A percentile compares a stretch with the other conserved stretches of the same genome.
These are phyloP conservation scores for Suillus sp. DNA, from an alignment of 768 basidiomycete species.

Conservation along the genomic window DNA sequence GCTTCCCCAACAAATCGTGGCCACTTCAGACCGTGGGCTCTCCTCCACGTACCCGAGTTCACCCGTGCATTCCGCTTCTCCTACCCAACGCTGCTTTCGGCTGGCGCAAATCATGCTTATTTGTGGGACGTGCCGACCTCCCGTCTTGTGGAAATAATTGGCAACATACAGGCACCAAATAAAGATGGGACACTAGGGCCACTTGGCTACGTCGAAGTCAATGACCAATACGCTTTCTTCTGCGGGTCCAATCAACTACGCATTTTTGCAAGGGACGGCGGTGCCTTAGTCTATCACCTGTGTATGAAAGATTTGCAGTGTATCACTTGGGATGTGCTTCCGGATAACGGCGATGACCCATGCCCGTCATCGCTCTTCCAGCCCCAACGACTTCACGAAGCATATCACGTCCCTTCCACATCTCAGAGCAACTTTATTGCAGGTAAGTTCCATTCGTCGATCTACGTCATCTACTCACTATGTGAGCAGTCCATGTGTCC, in stretches of 20 bases:
- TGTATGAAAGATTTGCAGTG: constrained; percentile 38
- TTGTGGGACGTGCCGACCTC: constrained; percentile 65
- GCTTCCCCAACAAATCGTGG: constrained; percentile 33
- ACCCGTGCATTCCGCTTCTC: constrained; percentile 63
- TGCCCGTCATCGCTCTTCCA: constrained; percentile 18
- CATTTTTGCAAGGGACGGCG: constrained; percentile 53
- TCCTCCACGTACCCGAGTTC: constrained; percentile 49
- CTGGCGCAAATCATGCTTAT: constrained; percentile 46
- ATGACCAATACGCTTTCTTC: constrained; percentile 57
- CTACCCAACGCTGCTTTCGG: constrained; percentile 64
- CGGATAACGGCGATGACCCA: constrained; percentile 11
- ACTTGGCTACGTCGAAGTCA: constrained; percentile 67
- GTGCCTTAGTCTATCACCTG: constrained; percentile 46
- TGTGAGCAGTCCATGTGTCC: constrained; percentile 43
- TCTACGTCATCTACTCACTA: constrained; percentile 1
- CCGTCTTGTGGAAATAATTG: constrained; percentile 48
- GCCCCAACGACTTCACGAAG: constrained; percentile 25
- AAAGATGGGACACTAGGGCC: constrained; percentile 28
- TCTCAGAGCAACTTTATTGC: constrained; percentile 26
- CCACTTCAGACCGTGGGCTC: constrained; percentile 64
- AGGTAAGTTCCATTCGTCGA: constrained; percentile 21
- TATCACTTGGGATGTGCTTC: constrained; percentile 37
- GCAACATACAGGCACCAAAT: constrained; percentile 35
- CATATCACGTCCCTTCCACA: constrained; percentile 10
- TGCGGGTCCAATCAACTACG: constrained; percentile 52